Evolutionary conservation across 208 protist genomes (phyloP).

Genomic region (Wallacemonas collosoma): DNA sequence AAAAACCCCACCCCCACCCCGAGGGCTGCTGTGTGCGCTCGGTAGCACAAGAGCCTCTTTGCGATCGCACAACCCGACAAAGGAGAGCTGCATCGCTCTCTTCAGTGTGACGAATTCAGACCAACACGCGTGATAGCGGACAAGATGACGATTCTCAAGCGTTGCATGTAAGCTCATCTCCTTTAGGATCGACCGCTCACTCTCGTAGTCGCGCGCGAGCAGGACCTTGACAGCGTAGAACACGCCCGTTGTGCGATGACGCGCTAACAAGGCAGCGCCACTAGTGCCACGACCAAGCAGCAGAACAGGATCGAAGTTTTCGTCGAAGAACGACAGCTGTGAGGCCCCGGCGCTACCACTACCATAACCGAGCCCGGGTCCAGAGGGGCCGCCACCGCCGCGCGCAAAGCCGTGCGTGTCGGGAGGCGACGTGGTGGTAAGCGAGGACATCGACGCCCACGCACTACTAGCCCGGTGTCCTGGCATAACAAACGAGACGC

Average conservation of each 20-base stretch:
- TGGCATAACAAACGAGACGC: constrained; percentile 10
- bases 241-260: constrained; percentile 72
- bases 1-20: no score
- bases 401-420: neutral
- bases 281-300: constrained; percentile 69
- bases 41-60: constrained; percentile 29
- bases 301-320: constrained; percentile 77
- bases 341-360: neutral
- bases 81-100: constrained; percentile 69
- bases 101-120: constrained; percentile 72
- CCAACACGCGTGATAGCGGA: constrained; percentile 85
- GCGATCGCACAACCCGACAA: constrained; percentile 55
- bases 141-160: constrained; percentile 58
- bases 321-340: constrained; percentile 69
- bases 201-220: constrained; percentile 63
- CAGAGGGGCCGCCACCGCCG: neutral
- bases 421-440: neutral
- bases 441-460: neutral
- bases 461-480: neutral
- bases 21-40: neutral
- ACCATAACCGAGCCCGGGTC: neutral
- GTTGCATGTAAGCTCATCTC: constrained; percentile 77
- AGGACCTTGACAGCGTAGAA: constrained; percentile 91
- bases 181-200: constrained; percentile 62
- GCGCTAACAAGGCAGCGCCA: constrained; percentile 77